Conservation (phyloP, 2,329 filamentous ascomycete genomes). For the Fusarium tuaranense region DNA sequence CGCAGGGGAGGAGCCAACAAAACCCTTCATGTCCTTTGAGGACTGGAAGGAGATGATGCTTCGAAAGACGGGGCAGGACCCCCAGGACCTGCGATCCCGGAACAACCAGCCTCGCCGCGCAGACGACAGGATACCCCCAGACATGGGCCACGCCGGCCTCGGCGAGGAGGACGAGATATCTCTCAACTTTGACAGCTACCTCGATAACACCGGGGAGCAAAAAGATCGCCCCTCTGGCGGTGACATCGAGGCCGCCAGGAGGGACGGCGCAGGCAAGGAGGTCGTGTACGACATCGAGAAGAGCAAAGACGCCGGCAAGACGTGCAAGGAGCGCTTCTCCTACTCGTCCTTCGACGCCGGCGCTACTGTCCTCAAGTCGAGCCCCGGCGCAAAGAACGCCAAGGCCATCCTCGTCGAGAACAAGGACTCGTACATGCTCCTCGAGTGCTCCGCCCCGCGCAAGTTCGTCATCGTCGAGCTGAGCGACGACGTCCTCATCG, state of each 20-base stretch:
- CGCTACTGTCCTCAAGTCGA: constrained; percentile 91
- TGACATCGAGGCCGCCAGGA: constrained; percentile 19
- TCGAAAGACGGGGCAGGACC: constrained; percentile 82
- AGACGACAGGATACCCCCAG: constrained; percentile 64
- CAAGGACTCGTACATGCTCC: constrained; percentile 98
- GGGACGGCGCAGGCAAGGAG: constrained; percentile 50
- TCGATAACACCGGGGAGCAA: constrained; percentile 35
- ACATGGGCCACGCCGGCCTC: constrained; percentile 79
- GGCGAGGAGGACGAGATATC: constrained; percentile 90
- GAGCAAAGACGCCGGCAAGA: constrained; percentile 94
- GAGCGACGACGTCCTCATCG: constrained; percentile 86
- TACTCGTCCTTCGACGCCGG: constrained; percentile 98
- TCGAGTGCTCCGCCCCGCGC: constrained; percentile 86
- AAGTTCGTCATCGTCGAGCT: constrained; percentile 97
- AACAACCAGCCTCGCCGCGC: constrained; percentile 63
- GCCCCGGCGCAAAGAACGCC: constrained; percentile 85
- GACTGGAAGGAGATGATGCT: constrained; percentile 98
- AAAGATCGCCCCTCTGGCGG: constrained; percentile 1
- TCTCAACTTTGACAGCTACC: constrained; percentile 62
- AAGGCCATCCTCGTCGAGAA: constrained; percentile 94
- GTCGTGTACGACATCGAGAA: constrained; percentile 66
- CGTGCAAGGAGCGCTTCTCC: constrained; percentile 97
- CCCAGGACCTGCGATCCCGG: constrained; percentile 74
- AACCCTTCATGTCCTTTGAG: constrained; percentile 91
- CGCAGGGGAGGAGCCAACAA: constrained; percentile 39